Base-by-base conservation (phyloP, 2,329 filamentous ascomycete species). In the Xylaria sp. region DNA sequence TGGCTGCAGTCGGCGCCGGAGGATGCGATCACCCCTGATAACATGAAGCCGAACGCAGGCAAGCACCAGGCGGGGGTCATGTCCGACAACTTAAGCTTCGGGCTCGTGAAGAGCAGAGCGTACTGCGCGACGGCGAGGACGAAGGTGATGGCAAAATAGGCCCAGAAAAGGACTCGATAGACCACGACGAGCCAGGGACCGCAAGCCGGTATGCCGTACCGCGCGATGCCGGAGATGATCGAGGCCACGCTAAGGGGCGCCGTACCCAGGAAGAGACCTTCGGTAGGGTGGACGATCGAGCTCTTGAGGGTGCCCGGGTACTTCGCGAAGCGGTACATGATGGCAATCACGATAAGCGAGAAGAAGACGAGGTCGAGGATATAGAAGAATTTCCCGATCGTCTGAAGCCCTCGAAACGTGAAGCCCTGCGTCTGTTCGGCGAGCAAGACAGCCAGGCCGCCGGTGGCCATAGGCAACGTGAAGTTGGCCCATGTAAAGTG, bases 371-470 rank as follows among this genome's bases (percentile, higher is more conserved):
- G 74, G 68, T 84, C 83, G 64, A 84, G 68, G 38, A 84, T 73
- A 70, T 80, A 85, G 65, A 85, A 76, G 60, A 81, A 67, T 28
- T 82, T 80, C 19, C 83, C 84, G 57, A 86, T 82, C 7, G 76
- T 79, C 60, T 79, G 75, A 15, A 86, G 78, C 19, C 83, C 83
- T 0, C 70, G 69, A 66, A 85, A 86, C n/a, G 55, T 61, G 56
- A 69, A 72, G 11, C 71, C 71, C 47, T 74, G 79, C 0, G 80
- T 81, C 45, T 79, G 74, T 33, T 78, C 72, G 3, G 76, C 70
- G 28, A 83, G 75, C 12, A 82, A 72, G 1, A 80, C 75, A 14
- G 78, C 74, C 15, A 83, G 72, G 47, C 80, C 81, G 19, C 81
- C 80, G 1, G 80, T 82, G 17, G 76, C 74, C 79, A 83, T 82